Evolutionary conservation across 306 rosid species (phyloP), one percentile per base, ranked within the genome.

Genomic region (Cicer bijugum): DNA sequence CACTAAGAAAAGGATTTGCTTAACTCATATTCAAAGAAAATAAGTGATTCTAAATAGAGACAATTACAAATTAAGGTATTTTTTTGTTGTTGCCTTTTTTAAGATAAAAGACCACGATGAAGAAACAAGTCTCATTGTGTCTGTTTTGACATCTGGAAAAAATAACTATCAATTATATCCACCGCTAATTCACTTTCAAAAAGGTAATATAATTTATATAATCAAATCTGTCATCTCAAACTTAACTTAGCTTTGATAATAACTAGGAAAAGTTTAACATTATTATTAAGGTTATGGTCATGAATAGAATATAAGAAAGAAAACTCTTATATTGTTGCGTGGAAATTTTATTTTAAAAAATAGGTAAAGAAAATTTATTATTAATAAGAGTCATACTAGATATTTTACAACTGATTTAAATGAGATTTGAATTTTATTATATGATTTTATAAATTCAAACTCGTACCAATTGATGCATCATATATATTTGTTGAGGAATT

Each of bases 21-120:
- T 74, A 72, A 56, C 82, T 77, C n/a, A 76, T 20, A 76, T 74
- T 72, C 78, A 53, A 62, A 48, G 74, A 59, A 42, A 76, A 40
- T n/a, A n/a, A 66, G 3, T 53, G 6, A 74, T 42, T 80, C 55
- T 28, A 60, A 38, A 56, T 53, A 14, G 46, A 71, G 51, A 78
- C 64, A 80, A 64, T 69, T 70, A 74, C 71, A 80, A 58, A 72
- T 70, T 16, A 50, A 33, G 42, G 33, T 16, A 56, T 46, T 1
- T 44, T 68, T 59, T 14, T 43, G 33, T 28, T 28, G 33, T 28
- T 63, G 15, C 43, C 75, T 70, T 84, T 62, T 77, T 69, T 46
- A 70, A 76, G 72, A 67, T n/a, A 28, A 28, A 28, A 28, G 33
- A 28, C 33, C 33, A 28, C 33, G 33, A 0, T 28, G 33, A 28